These are phyloP conservation scores for Septoria petroselini DNA, from an alignment of 2,329 filamentous ascomycete genomes.

Conservation along the genomic window DNA sequence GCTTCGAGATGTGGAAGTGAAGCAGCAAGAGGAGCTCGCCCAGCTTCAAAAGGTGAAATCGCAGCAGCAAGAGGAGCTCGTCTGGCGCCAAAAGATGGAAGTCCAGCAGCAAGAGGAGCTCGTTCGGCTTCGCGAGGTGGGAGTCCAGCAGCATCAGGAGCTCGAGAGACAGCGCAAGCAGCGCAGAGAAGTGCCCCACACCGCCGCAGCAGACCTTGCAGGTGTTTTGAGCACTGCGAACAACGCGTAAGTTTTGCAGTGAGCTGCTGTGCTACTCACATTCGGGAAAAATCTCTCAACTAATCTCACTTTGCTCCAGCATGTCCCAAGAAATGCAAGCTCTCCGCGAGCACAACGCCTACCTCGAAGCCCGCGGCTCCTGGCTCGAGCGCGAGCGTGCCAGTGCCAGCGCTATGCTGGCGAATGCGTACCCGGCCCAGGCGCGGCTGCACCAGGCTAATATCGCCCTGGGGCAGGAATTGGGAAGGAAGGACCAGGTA, in stretches of 20 bases:
- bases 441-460: not conserved
- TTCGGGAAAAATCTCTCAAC: too few relatives aligned
- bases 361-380: not conserved
- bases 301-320: not conserved
- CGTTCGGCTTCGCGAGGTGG: not conserved
- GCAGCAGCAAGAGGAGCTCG: not conserved
- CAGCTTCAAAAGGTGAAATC: not conserved
- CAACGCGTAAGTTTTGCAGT: not conserved
- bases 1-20: not conserved
- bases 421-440: not conserved
- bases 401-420: not conserved
- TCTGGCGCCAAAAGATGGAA: not conserved
- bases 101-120: not conserved
- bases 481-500: not conserved
- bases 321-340: not conserved
- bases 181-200: not conserved
- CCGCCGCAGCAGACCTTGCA: slow-evolving; percentile 2
- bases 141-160: not conserved
- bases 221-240: not conserved
- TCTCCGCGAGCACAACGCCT: not conserved
- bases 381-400: not conserved
- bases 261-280: too few relatives aligned
- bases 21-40: not conserved
- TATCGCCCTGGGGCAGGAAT: not conserved
- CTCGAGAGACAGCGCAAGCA: too few relatives aligned